Base-by-base conservation (phyloP, 441 rosid genomes). In the Jatropha multifida region DNA sequence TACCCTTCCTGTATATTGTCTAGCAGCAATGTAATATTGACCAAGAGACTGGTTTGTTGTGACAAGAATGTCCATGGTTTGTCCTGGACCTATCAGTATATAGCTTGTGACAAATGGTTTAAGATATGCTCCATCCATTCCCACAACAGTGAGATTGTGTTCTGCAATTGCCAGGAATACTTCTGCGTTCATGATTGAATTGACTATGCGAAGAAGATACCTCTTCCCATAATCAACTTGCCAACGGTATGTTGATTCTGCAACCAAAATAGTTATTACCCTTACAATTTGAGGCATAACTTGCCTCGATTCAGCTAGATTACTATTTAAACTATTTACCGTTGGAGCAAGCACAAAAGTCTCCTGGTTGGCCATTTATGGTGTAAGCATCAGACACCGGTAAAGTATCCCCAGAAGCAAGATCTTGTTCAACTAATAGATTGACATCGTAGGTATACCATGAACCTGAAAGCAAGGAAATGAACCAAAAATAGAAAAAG, bases 281-380 rank as follows among this genome's bases (percentile, higher is more conserved):
- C 2, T 32, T 32, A 32, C 2, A 32, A 32, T 23, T 23, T 23
- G 23, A 23, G 23, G 23, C 23, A 23, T 23, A 23, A 23, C 23
- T 23, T 32, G 32, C 2, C 32, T 32, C 32, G 2, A 32, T 32
- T 32, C 32, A 32, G 32, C 32, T 32, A 32, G 32, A 32, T 32
- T 2, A 32, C 2, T 32, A 32, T 32, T 32, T 32, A 32, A 1
- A 32, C 2, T 32, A 32, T 32, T 32, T 61, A 77, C 81, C 72
- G n/a, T 71, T 78, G 0, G 85, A 83, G 81, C 80, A 83, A 37
- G 60, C 55, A 13, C n/a, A 75, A 4, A 68, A 68, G 46, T 78
- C 86, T 72, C 86, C 86, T 0, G 83, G 80, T 61, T 77, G 80
- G 41, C 83, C 81, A 27, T 83, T 80, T 65, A 82, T 74, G 1